phyloP scores from a whole-genome alignment of 345 rosid genomes.

The Rhizophora apiculata region DNA sequence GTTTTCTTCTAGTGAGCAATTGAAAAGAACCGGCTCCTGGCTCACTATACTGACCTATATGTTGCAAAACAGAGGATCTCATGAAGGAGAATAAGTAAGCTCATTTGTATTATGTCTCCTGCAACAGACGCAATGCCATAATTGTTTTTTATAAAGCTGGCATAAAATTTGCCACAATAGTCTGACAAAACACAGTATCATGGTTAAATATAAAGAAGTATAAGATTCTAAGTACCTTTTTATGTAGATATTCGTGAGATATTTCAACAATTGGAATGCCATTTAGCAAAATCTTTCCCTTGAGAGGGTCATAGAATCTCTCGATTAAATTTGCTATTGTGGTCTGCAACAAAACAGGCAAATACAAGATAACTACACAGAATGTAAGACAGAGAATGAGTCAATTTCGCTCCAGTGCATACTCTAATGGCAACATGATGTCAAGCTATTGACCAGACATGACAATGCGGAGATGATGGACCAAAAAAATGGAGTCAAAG shows the following conservation, averaged over 20 bases:
- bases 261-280: conserved; percentile 78
- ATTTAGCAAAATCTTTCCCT: conserved; percentile 73
- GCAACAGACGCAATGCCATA: background rate
- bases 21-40: conserved; percentile 90
- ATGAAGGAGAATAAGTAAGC: background rate
- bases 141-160: background rate
- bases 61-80: background rate
- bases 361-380: background rate
- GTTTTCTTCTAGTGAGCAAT: conserved; percentile 52
- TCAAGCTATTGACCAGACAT: background rate
- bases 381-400: background rate
- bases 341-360: conserved; percentile 53
- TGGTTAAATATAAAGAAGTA: background rate
- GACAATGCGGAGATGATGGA: background rate
- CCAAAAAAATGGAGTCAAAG: background rate
- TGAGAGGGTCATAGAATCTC: conserved; percentile 83
- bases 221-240: conserved; percentile 39
- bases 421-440: background rate
- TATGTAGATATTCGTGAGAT: conserved; percentile 79
- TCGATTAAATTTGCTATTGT: conserved; percentile 90
- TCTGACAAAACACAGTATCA: conserved; percentile 4
- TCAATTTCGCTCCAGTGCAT: background rate
- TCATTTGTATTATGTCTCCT: background rate
- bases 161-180: background rate
- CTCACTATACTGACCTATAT: conserved; percentile 89